Conservation (phyloP, 2,329 filamentous ascomycete species). For the Aspergillus costaricaensis region DNA sequence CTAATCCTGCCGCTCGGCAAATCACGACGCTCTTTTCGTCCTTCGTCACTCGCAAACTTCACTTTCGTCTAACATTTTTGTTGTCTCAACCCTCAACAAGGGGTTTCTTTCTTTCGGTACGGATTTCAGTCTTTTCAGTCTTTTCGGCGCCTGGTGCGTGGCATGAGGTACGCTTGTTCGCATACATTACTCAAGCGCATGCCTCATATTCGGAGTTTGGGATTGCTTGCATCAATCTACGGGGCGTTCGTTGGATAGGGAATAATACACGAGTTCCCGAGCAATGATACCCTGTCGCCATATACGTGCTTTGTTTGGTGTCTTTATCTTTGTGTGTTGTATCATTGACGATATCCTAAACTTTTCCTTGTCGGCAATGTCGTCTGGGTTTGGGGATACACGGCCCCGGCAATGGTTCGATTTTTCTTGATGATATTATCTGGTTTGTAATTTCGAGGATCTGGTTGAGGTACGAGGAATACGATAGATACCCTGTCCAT, state of each 20-base stretch:
- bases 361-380: constrained; percentile 15
- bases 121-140: not conserved
- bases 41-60: constrained; percentile 9
- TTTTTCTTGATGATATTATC: constrained; percentile 14
- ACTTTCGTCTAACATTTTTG: constrained; percentile 15
- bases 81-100: not conserved
- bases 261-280: constrained; percentile 46
- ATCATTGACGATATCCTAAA: constrained; percentile 26
- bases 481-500: constrained; percentile 33
- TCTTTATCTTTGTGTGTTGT: constrained; percentile 19
- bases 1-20: constrained; percentile 42
- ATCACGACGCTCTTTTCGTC: constrained; percentile 16
- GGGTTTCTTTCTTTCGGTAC: not conserved
- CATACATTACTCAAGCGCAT: constrained; percentile 8
- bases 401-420: constrained; percentile 9
- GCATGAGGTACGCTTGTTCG: constrained; percentile 11
- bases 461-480: constrained; percentile 26
- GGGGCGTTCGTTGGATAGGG: constrained; percentile 37
- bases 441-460: constrained; percentile 15
- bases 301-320: constrained; percentile 25
- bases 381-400: constrained; percentile 14
- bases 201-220: constrained; percentile 20
- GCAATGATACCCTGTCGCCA: constrained; percentile 43
- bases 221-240: constrained; percentile 14
- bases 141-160: constrained; percentile 24